Conservation (phyloP, 805 yeast species). For the Wickerhamiella spandovensis region DNA sequence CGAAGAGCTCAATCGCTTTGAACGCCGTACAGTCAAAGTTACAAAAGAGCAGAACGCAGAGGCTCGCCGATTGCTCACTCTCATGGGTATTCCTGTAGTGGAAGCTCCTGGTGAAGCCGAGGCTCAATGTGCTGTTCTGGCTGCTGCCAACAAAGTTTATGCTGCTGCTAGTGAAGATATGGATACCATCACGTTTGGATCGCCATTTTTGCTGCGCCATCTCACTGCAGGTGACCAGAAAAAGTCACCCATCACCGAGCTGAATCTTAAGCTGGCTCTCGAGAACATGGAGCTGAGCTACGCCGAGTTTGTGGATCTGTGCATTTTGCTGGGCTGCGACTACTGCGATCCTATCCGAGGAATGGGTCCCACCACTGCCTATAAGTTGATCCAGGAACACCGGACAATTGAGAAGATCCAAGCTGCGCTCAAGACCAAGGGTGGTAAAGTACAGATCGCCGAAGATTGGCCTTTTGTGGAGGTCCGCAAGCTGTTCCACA, state of each 20-base stretch:
- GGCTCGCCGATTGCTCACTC: conserved; percentile 60
- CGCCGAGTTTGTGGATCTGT: conserved; percentile 72
- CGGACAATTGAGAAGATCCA: conserved; percentile 69
- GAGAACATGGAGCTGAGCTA: conserved; percentile 65
- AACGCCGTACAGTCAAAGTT: conserved; percentile 80
- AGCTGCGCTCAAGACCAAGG: conserved; percentile 39
- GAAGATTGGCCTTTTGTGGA: conserved; percentile 89
- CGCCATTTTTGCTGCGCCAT: conserved; percentile 74
- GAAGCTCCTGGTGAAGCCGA: conserved; percentile 98
- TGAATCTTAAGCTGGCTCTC: conserved; percentile 50
- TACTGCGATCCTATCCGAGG: conserved; percentile 93
- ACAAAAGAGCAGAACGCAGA: conserved; percentile 87
- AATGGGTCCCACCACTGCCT: conserved; percentile 91
- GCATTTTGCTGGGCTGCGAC: conserved; percentile 92
- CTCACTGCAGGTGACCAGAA: conserved; percentile 89
- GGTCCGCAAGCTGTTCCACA: conserved; percentile 69
- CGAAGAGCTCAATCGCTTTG: conserved; percentile 62
- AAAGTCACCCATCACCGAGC: conserved; percentile 83
- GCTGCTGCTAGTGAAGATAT: conserved; percentile 98
- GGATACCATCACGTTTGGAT: conserved; percentile 91
- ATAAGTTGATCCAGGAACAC: conserved; percentile 76
- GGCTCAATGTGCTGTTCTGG: conserved; percentile 93
- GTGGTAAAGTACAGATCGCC: conserved; percentile 69
- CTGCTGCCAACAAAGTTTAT: conserved; percentile 78
- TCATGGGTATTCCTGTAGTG: conserved; percentile 93